Evolutionary conservation across 352 stramenopile species (phyloP).

Genomic region (Pythium brassicae): DNA sequence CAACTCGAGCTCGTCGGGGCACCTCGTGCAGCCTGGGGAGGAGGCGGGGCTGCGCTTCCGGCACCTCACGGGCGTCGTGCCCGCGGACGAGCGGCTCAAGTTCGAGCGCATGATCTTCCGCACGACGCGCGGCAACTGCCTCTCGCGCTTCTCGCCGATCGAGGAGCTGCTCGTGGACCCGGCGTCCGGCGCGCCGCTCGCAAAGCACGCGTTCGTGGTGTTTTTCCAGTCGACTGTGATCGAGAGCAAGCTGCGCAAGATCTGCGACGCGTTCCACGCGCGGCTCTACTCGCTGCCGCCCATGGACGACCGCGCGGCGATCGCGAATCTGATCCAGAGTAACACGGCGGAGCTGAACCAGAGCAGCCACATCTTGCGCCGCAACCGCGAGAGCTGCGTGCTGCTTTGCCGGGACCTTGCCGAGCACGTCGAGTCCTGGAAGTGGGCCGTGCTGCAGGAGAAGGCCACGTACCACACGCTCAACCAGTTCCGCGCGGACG

Average conservation of each 20-base stretch:
- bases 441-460: conserved; percentile 96
- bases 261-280: conserved; percentile 97
- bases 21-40: conserved; percentile 15
- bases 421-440: conserved; percentile 94
- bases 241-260: conserved; percentile 97
- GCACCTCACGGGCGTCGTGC: conserved; percentile 93
- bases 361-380: conserved; percentile 94
- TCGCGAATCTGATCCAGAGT: conserved; percentile 88
- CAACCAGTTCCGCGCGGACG: conserved; percentile 97
- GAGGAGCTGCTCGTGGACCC: conserved; percentile 89
- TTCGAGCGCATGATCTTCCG: conserved; percentile 99
- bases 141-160: conserved; percentile 96
- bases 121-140: conserved; percentile 98
- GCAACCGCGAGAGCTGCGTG: conserved; percentile 95
- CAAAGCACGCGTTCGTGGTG: conserved; percentile 90
- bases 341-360: conserved; percentile 94
- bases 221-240: conserved; percentile 98
- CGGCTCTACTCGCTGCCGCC: conserved; percentile 94
- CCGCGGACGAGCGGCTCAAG: conserved; percentile 90
- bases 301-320: conserved; percentile 91
- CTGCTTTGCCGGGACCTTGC: conserved; percentile 91
- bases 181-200: conserved; percentile 79
- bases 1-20: conserved; percentile 19
- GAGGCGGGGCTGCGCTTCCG: conserved; percentile 85
- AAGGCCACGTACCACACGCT: conserved; percentile 98